These are phyloP conservation scores for Phytophthora pluvialis DNA, from an alignment of 352 stramenopile genomes.

Conservation along the genomic window DNA sequence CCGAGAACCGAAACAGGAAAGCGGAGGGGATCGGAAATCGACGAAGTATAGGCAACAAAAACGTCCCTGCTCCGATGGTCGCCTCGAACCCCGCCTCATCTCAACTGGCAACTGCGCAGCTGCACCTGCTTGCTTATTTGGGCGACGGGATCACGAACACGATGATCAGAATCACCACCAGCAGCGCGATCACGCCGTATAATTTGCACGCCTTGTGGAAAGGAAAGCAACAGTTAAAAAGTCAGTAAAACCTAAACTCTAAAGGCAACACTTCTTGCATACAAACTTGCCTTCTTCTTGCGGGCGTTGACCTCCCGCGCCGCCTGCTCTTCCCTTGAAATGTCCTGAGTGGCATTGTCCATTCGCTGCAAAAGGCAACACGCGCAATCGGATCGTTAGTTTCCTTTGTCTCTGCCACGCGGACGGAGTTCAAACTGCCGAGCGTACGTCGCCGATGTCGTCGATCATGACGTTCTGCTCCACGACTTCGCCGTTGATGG, in stretches of 20 bases:
- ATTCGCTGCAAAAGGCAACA: constrained; percentile 52
- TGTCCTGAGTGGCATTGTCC: constrained; percentile 65
- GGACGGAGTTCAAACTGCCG: neutral
- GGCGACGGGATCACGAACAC: constrained; percentile 57
- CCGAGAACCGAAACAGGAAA: constrained; percentile 8
- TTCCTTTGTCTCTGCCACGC: constrained; percentile 8
- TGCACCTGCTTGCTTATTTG: constrained; percentile 20
- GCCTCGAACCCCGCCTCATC: neutral
- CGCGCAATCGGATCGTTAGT: constrained; percentile 18
- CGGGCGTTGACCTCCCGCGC: constrained; percentile 70
- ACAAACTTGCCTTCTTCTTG: constrained; percentile 66
- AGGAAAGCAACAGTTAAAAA: constrained; percentile 12
- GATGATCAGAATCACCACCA: constrained; percentile 70
- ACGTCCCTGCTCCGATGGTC: neutral
- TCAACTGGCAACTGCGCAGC: constrained; percentile 10
- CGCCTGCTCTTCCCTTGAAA: constrained; percentile 64
- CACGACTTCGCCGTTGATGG: constrained; percentile 86
- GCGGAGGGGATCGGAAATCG: neutral
- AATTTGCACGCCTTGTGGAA: constrained; percentile 65
- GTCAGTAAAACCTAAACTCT: constrained; percentile 1
- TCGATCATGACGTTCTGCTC: constrained; percentile 87
- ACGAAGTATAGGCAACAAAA: constrained; percentile 27
- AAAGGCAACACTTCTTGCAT: neutral
- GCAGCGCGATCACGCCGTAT: constrained; percentile 70
- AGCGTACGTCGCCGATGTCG: constrained; percentile 69